Evolutionary conservation across 2,329 filamentous ascomycete genomes (phyloP), one percentile per base, ranked within the genome.

Genomic region (Alternaria tenuissima): DNA sequence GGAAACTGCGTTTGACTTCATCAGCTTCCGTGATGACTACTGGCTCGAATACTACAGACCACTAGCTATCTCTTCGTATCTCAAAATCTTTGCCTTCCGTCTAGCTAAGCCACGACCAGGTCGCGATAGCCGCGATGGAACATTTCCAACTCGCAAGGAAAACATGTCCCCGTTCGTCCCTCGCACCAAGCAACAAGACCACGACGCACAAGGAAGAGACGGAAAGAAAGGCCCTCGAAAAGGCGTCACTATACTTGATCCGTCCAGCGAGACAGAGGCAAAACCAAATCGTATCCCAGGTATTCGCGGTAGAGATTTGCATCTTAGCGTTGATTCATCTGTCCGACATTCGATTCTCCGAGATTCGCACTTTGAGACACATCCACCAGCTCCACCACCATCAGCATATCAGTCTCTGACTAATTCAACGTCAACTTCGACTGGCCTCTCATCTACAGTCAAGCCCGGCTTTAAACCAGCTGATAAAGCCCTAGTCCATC

Each of bases 1-100:
- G 5, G 64, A 69, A 14, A 55, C 65, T 14, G 56, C 61, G 9
- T 65, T 67, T 39, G 74, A 60, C 9, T 71, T 70, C 14, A 79
- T 91, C 3, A 81, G 84, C 4, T 88, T 86, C 61, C 93, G 92
- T 61, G 94, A 98, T 74, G 93, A 98, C 77, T 99, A 97, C 78
- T 99, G 95, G 95, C 84, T 95, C 7, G 95, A 99, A 76, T 98
- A 97, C 77, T 99, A 99, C 76, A 89, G 94, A 14, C 95, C 95
- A 0, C 85, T 92, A 7, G 92, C 91, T 0, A 81, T 98, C 1
- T 97, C 95, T 0, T 95, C 93, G 0, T 93, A 98, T 67, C 86
- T 89, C 14, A 99, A 97, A 75, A 91, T 97, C 76, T 97, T 97
- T 75, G 88, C 93, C 0, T 97, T 91, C 79, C 93, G 92, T 74